Conservation (phyloP, 257 asterid species). For the Striga asiatica region DNA sequence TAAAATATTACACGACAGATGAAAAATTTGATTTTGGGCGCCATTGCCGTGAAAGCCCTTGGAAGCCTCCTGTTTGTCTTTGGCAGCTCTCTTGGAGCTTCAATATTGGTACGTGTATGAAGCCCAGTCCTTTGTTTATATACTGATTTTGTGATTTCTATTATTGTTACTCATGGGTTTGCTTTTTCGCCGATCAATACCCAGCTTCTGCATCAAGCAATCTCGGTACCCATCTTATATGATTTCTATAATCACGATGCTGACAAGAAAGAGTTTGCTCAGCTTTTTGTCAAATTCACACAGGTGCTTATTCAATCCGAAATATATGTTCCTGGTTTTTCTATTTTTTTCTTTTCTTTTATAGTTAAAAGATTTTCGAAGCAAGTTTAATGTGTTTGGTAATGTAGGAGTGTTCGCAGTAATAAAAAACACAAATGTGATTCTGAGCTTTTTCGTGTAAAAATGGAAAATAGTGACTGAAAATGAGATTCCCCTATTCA, state of each 20-base stretch:
- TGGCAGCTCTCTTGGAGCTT: conserved; percentile 81
- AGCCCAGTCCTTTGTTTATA: neutral
- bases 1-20: conserved; percentile 33
- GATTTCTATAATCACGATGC: conserved; percentile 95
- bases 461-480: neutral
- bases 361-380: no score
- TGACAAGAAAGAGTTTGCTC: conserved; percentile 58
- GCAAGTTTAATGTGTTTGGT: neutral
- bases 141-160: neutral
- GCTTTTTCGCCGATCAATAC: neutral
- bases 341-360: no score
- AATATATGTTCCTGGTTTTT: no score
- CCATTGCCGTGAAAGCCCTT: conserved; percentile 54
- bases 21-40: conserved; percentile 64
- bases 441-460: neutral
- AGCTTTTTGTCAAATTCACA: conserved; percentile 61
- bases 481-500: no score
- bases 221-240: conserved; percentile 58
- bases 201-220: conserved; percentile 75
- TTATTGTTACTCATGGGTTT: neutral
- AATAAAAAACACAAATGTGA: no score
- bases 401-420: no score
- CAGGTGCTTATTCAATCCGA: conserved; percentile 41
- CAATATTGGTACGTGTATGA: conserved; percentile 45
- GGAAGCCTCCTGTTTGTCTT: conserved; percentile 82